A percentile compares a stretch with the other conserved stretches of the same genome.
Conservation (phyloP, 805 yeast genomes). For the Jamesozyma jinghongensis region DNA sequence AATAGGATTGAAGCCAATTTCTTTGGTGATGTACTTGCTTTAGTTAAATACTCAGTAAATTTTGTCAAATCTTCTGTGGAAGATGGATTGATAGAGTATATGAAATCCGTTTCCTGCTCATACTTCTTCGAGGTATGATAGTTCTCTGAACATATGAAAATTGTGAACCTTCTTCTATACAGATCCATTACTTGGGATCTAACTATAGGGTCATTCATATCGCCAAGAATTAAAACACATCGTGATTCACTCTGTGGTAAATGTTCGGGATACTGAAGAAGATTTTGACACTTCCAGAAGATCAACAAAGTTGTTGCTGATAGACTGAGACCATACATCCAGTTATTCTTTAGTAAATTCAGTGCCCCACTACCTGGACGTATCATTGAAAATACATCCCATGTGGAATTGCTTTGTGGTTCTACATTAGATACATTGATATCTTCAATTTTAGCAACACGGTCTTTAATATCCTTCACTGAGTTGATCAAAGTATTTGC, state of each 20-base stretch:
- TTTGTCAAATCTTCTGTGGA: slow-evolving; percentile 15
- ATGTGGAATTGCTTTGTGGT: background rate
- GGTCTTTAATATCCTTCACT: slow-evolving; percentile 4
- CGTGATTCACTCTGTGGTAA: slow-evolving; percentile 12
- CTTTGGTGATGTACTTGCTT: slow-evolving; percentile 5
- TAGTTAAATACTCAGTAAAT: slow-evolving; percentile 12
- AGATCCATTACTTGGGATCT: slow-evolving; percentile 30
- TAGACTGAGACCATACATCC: slow-evolving; percentile 13
- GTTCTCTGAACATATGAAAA: slow-evolving; percentile 26
- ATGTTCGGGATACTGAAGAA: slow-evolving; percentile 11
- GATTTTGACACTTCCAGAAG: slow-evolving; percentile 9
- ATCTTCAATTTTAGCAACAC: background rate
- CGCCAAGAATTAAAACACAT: slow-evolving; percentile 25
- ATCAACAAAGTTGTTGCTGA: slow-evolving; percentile 13
- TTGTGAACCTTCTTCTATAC: slow-evolving; percentile 26
- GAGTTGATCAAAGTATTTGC: slow-evolving; percentile 7
- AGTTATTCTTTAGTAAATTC: slow-evolving; percentile 3
- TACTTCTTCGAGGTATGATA: slow-evolving; percentile 14
- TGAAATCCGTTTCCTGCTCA: slow-evolving; percentile 26
- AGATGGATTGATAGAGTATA: slow-evolving; percentile 19
- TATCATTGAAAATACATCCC: background rate
- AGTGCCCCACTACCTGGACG: slow-evolving; percentile 1
- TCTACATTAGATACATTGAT: background rate
- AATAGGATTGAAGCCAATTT: slow-evolving; percentile 21
- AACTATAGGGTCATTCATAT: slow-evolving; percentile 29